Evolutionary conservation across 345 rosid species (phyloP).

Genomic region (Carallia brachiata): DNA sequence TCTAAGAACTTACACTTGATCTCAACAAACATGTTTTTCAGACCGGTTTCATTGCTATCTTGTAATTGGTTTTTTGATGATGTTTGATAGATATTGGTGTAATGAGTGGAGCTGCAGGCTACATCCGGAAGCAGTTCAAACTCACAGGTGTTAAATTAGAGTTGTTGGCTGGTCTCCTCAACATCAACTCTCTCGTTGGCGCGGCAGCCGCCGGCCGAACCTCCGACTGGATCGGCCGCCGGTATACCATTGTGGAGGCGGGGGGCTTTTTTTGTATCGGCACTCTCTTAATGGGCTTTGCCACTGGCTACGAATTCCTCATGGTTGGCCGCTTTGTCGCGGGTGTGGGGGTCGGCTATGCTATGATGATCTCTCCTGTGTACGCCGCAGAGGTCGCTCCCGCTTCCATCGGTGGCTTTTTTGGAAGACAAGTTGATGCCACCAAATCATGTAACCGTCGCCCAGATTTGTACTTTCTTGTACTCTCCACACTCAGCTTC

Average conservation of each 20-base stretch:
- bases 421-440: conserved; percentile 41
- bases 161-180: conserved; percentile 59
- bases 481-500: conserved; percentile 22
- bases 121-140: conserved; percentile 43
- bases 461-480: conserved; percentile 12
- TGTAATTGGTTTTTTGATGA: neutral
- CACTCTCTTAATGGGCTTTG: conserved; percentile 83
- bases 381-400: too few species aligned
- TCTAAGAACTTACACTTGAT: too few species aligned
- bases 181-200: conserved; percentile 66
- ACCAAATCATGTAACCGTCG: conserved; percentile 36
- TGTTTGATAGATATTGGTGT: too few species aligned
- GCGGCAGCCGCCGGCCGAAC: conserved; percentile 22
- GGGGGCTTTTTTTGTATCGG: conserved; percentile 77
- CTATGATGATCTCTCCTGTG: too few species aligned
- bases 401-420: too few species aligned
- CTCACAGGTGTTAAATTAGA: conserved; percentile 46
- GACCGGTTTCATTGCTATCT: too few species aligned
- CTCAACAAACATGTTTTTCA: too few species aligned
- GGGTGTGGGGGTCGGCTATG: too few species aligned
- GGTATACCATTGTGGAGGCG: conserved; percentile 80
- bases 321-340: too few species aligned
- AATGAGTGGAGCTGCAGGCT: conserved; percentile 47
- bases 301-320: conserved; percentile 46
- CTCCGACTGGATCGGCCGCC: conserved; percentile 88